These are phyloP conservation scores for Glomus cerebriforme DNA, from an alignment of 192 early-diverging fungal genomes.

Conservation along the genomic window DNA sequence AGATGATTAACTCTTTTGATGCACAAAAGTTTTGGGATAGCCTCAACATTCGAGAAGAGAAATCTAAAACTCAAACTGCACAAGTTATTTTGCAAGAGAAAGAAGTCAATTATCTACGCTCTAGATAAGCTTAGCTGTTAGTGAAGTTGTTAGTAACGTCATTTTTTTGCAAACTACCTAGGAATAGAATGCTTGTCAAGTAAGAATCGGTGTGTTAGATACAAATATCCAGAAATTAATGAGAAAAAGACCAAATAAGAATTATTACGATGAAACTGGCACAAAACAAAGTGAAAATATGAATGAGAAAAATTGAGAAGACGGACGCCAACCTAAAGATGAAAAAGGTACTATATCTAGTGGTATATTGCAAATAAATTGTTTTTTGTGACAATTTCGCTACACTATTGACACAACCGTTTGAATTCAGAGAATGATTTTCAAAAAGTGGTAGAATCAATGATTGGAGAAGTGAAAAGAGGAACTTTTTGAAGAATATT, in stretches of 20 bases:
- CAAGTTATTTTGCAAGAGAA: slow-evolving; percentile 33
- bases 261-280: slow-evolving; percentile 17
- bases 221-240: slow-evolving; percentile 22
- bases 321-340: too few relatives aligned
- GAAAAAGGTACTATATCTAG: too few relatives aligned
- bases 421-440: slow-evolving; percentile 18
- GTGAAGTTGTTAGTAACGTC: slow-evolving; percentile 27
- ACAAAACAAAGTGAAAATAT: too few relatives aligned
- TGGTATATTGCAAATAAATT: too few relatives aligned
- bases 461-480: slow-evolving; percentile 28
- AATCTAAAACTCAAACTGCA: slow-evolving; percentile 22
- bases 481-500: slow-evolving; percentile 5
- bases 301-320: too few relatives aligned
- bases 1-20: slow-evolving; percentile 1
- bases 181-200: slow-evolving; percentile 34
- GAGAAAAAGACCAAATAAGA: slow-evolving; percentile 13
- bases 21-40: slow-evolving; percentile 22
- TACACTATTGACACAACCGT: too few relatives aligned
- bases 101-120: slow-evolving; percentile 33
- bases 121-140: slow-evolving; percentile 20
- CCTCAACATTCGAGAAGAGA: slow-evolving; percentile 24
- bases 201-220: slow-evolving; percentile 20
- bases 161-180: slow-evolving; percentile 24
- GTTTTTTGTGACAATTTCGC: too few relatives aligned
- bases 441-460: slow-evolving; percentile 24